Base-by-base conservation (phyloP, 2,329 filamentous ascomycete genomes). In the Fusarium hostae region DNA sequence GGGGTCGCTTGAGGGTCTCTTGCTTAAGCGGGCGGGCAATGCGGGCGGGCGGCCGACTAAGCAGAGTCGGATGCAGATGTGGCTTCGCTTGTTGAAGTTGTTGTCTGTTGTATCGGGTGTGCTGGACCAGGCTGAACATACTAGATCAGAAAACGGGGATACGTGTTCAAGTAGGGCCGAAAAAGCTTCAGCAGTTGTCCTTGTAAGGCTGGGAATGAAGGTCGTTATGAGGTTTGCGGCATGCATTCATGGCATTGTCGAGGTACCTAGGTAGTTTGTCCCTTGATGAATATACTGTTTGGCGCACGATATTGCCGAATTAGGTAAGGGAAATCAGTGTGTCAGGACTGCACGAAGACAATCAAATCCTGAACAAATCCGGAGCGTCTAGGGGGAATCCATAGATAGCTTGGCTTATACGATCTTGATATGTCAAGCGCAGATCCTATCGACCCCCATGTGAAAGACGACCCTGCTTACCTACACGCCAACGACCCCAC, bases 41-140 rank as follows among this genome's bases (percentile, higher is more conserved):
- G 63, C 73, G 63, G 69, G 73, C 71, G 71, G 73, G 71, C 70
- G 70, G 70, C 70, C 70, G 69, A 66, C 66, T 70, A 59, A 72
- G 66, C 52, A 72, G 57, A 73, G 71, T 57, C 41, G 64, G 64
- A 63, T 73, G 73, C 59, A 63, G 71, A 59, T 72, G 72, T 60
- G 67, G 59, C 64, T 61, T 63, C 47, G 55, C 44, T 37, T 57
- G 47, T 40, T 55, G 44, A 39, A 54, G 64, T 39, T 64, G 48
- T 45, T 52, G 41, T 70, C 48, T 50, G n/a, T 40, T 69, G 43
- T 48, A 44, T 67, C 35, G 50, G 58, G 50, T 56, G 47, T 56
- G 54, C 58, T 60, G 64, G 40, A 34, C 43, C 48, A 51, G 57
- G 55, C 59, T 58, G 64, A 55, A 35, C 54, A 51, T 35, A 41